phyloP scores from a whole-genome alignment of 495 filamentous ascomycete genomes.

The Trichoderma erinaceum region DNA sequence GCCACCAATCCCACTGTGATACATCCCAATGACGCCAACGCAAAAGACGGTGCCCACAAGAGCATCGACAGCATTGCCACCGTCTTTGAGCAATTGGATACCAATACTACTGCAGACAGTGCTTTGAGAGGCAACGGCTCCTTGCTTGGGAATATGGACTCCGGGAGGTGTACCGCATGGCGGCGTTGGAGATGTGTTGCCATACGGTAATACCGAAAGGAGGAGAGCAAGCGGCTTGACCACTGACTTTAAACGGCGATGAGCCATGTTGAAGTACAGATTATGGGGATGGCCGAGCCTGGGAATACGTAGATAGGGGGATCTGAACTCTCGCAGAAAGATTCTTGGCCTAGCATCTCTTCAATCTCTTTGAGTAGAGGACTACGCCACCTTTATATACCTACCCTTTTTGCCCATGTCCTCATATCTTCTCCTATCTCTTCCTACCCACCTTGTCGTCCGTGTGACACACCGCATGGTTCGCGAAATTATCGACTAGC shows the following conservation, averaged over 20 bases:
- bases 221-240: background rate
- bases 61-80: conserved; percentile 65
- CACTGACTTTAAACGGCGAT: background rate
- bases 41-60: conserved; percentile 51
- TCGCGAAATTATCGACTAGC: background rate
- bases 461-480: background rate
- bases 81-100: conserved; percentile 54
- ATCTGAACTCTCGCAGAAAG: background rate
- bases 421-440: background rate
- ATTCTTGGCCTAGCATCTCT: background rate
- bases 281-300: background rate
- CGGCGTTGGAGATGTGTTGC: background rate
- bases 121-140: conserved; percentile 69
- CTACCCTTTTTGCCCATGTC: background rate
- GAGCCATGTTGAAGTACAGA: background rate
- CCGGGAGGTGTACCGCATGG: conserved; percentile 5
- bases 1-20: conserved; percentile 70
- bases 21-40: conserved; percentile 64
- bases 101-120: conserved; percentile 63
- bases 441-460: background rate
- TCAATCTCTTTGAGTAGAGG: background rate
- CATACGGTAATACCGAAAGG: background rate
- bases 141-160: conserved; percentile 30
- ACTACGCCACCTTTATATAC: background rate
- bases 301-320: background rate